Base-by-base conservation (phyloP, 192 early-diverging fungal species). In the Helicostylum pulchrum region DNA sequence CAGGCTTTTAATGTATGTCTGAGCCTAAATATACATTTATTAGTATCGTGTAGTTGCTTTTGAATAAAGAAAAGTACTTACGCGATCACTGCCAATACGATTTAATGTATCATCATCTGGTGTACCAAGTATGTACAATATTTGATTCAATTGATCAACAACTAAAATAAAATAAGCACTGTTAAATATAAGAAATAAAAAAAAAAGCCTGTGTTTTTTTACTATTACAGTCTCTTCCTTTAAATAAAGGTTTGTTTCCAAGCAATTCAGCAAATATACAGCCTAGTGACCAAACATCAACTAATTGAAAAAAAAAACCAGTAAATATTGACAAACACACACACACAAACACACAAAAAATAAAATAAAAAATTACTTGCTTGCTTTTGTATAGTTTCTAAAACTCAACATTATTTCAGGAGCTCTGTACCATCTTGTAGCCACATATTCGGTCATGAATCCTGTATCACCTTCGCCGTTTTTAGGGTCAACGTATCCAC, bases 371-470 rank as follows among this genome's bases (percentile, higher is more conserved):
- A 39, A 9, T 19, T 39, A 62, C 71, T 44, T 58, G 71, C 76
- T 94, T 20, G 94, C 93, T 87, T 96, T 96, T 62, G 92, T 94
- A 76, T 96, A 96, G 59, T 78, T 87, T 59, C 87, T 82, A 72
- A 92, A 93, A 47, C 88, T 90, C 32, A 96, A 77, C 87, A 96
- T 90, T 26, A 99, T 93, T 68, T 99, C 97, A 10, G 97, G 97
- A 8, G 97, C 94, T 50, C 97, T 83, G 77, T 98, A 99, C 95
- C 95, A 99, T 68, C 97, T 80, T 19, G 97, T 99, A 36, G 97
- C 97, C 30, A 99, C 97, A 64, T 99, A 99, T 77, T 98, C 97
- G n/a, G 97, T 99, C 93, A 98, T 98, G 70, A 95, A 96, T 53
- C 87, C 70, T 94, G 92, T 88, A 67, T 96, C 94, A 54, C 86